Base-by-base conservation (phyloP, 2,329 filamentous ascomycete genomes). In the Scedosporium apiospermum region DNA sequence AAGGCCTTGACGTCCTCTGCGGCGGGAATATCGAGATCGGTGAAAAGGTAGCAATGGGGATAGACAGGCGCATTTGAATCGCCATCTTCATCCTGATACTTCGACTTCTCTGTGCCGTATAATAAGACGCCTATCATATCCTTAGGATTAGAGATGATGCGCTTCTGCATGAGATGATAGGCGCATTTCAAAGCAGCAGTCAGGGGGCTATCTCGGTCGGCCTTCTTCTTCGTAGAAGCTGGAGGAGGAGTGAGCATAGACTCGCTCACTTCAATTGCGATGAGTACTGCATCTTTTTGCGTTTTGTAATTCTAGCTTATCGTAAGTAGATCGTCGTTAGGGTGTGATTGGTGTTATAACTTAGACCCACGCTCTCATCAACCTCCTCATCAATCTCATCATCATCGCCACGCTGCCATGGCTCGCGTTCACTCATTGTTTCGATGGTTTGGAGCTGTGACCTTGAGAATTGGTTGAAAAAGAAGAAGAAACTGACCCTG, bases 71-170 rank as follows among this genome's bases (percentile, higher is more conserved):
- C 82, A 62, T 79, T 80, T 6, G 80, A 78, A 34, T 81, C 85
- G 57, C 82, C 84, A 63, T 85, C 82, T 55, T 88, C 86, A 16
- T 87, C 85, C 57, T 88, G 85, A 66, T 92, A 93, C 68, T 88
- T 92, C 46, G 91, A 90, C 74, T 90, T 84, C 70, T 96, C 81
- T 0, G 95, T 99, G 7, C 93, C 93, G 71, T 96, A 99, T 0
- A 99, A 80, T 44, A 99, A 74, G 27, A 99, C 89, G 1, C 93
- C 93, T 84, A 99, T 97, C 90, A 97, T 96, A 65, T 99, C 95
- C 70, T 88, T 93, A 1, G 95, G 95, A 65, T 93, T 93, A 3
- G 93, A 93, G 69, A 99, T 98, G 74, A 99, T 98, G 68, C 95
- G 91, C 77, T 98, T 93, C 76, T 98, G 91, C 91, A 99, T 97